Conservation (phyloP, 2,329 filamentous ascomycete genomes). For the Fusarium nanum region DNA sequence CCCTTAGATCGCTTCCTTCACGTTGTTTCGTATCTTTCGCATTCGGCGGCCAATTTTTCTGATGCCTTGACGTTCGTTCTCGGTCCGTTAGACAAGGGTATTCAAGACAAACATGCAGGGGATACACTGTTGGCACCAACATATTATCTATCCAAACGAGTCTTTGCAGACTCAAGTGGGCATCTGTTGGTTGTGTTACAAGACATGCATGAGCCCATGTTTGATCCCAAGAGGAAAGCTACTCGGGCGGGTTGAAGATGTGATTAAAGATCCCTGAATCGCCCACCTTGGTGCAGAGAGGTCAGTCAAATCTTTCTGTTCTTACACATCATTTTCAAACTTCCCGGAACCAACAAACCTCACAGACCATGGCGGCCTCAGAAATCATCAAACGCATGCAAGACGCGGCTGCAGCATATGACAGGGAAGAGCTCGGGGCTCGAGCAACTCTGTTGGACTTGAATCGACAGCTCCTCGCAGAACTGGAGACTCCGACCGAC, state of each 20-base stretch:
- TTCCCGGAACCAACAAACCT: background rate
- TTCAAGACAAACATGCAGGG: background rate
- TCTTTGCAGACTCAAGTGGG: background rate
- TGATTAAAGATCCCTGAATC: background rate
- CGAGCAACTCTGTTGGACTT: constrained; percentile 24
- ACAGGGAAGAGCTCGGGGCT: constrained; percentile 16
- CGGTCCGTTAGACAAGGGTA: background rate
- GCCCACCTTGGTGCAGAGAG: background rate
- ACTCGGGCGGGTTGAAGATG: background rate
- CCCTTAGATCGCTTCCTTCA: background rate
- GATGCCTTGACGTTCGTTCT: background rate
- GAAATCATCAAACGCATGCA: constrained; percentile 22
- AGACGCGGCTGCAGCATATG: constrained; percentile 10
- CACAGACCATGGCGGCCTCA: constrained; percentile 9
- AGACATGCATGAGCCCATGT: background rate
- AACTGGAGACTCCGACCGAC: constrained; percentile 28
- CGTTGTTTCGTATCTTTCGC: background rate
- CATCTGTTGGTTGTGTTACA: background rate
- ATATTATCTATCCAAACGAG: background rate
- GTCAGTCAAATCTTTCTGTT: background rate
- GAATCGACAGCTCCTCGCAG: constrained; percentile 26
- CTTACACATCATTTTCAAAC: background rate
- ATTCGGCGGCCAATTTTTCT: background rate
- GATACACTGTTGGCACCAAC: background rate
- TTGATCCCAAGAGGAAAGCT: background rate